phyloP scores from a whole-genome alignment of 768 basidiomycete species.

The Rickenella mellea region DNA sequence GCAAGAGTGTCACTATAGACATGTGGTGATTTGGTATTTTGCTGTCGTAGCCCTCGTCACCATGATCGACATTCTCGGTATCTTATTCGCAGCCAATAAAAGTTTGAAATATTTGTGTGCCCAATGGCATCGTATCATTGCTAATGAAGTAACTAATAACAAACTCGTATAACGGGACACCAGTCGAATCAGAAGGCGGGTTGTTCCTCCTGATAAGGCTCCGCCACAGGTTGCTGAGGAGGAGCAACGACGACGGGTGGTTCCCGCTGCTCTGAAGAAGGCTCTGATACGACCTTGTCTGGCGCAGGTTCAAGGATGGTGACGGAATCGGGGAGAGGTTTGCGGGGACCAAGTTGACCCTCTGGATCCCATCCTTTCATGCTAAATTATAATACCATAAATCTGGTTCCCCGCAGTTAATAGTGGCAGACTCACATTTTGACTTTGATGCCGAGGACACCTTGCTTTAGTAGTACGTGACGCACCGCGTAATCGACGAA shows the following conservation, averaged over 20 bases:
- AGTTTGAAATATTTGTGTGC: background rate
- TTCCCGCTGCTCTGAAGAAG: conserved; percentile 84
- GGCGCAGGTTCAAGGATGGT: conserved; percentile 81
- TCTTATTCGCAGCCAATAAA: background rate
- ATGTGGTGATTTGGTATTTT: background rate
- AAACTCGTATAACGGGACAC: background rate
- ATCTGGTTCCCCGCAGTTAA: background rate
- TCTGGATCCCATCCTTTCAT: conserved; percentile 97
- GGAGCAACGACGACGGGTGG: conserved; percentile 41
- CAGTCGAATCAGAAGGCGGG: conserved; percentile 45
- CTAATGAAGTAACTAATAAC: background rate
- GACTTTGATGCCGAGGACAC: conserved; percentile 99
- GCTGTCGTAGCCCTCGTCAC: background rate
- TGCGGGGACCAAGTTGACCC: conserved; percentile 79
- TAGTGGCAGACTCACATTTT: conserved; percentile 66
- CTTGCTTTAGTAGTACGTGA: conserved; percentile 95
- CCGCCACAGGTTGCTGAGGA: conserved; percentile 35
- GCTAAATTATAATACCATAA: conserved; percentile 30
- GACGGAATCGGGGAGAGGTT: conserved; percentile 93
- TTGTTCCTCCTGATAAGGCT: conserved; percentile 34
- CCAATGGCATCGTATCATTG: too few relatives aligned
- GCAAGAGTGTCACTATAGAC: conserved; percentile 33
- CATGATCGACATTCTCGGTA: background rate
- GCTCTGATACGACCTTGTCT: conserved; percentile 85
- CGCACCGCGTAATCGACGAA: conserved; percentile 97